Evolutionary conservation across 345 rosid genomes (phyloP).

Genomic region (Pelargonium nanum): DNA sequence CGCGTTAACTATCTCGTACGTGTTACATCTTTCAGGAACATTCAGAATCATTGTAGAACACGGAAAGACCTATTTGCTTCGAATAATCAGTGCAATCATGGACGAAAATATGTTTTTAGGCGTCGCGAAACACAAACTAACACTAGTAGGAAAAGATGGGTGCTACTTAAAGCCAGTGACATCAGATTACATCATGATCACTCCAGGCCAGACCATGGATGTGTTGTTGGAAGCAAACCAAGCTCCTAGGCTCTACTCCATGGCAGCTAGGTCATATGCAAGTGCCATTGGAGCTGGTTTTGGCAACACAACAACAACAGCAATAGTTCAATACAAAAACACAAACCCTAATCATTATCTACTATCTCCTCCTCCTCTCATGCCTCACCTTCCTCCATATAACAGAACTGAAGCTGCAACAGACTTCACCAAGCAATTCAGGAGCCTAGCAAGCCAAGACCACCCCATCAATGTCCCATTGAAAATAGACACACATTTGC

Average conservation of each 20-base stretch:
- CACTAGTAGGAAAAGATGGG: slow-evolving; percentile 10
- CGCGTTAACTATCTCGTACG: too few species aligned
- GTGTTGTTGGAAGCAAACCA: slow-evolving; percentile 5
- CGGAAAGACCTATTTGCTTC: too few species aligned
- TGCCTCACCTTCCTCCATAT: slow-evolving; percentile 20
- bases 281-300: slow-evolving; percentile 12
- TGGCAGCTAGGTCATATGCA: slow-evolving; percentile 6
- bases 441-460: slow-evolving; percentile 12
- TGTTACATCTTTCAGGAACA: too few species aligned
- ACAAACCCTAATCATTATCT: too few species aligned
- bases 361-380: slow-evolving; percentile 14
- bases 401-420: slow-evolving; percentile 13
- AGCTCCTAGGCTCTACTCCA: slow-evolving; percentile 6
- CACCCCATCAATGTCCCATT: slow-evolving; percentile 23
- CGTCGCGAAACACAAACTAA: slow-evolving; percentile 5
- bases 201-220: slow-evolving; percentile 6
- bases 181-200: slow-evolving; percentile 1
- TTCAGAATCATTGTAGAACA: too few species aligned
- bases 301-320: slow-evolving; percentile 21
- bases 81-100: neutral
- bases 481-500: slow-evolving; percentile 9
- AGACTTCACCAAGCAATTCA: slow-evolving; percentile 8
- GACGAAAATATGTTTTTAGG: slow-evolving; percentile 6
- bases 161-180: slow-evolving; percentile 4
- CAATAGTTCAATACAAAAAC: slow-evolving; percentile 26